Conservation (phyloP, 371 early-diverging fungal genomes). For the Rhizopus sp. region DNA sequence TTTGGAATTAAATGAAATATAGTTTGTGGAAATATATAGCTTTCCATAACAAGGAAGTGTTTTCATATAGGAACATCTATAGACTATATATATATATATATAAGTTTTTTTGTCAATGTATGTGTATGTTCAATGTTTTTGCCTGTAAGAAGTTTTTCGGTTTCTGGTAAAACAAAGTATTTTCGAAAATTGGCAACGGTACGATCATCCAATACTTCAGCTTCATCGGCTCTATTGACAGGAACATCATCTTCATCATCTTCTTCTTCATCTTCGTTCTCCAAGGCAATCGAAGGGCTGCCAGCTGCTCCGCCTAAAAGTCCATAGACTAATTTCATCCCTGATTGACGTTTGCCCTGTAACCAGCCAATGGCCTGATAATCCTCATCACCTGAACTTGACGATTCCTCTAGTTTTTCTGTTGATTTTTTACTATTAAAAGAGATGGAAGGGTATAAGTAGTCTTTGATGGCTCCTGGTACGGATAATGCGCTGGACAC, state of each 20-base stretch:
- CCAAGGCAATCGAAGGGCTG: constrained; percentile 29
- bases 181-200: constrained; percentile 50
- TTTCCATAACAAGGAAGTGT: constrained; percentile 64
- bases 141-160: constrained; percentile 59
- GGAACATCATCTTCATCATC: neutral
- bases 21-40: constrained; percentile 66
- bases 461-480: constrained; percentile 34
- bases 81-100: constrained; percentile 21
- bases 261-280: constrained; percentile 31
- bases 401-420: constrained; percentile 20
- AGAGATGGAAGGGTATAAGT: constrained; percentile 27
- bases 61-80: constrained; percentile 49
- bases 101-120: neutral
- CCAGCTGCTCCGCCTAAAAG: constrained; percentile 29
- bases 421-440: constrained; percentile 11
- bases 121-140: neutral
- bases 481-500: constrained; percentile 39
- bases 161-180: constrained; percentile 63
- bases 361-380: constrained; percentile 39
- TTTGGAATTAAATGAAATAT: constrained; percentile 70
- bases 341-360: constrained; percentile 42
- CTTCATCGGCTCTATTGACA: constrained; percentile 17
- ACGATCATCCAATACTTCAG: constrained; percentile 39
- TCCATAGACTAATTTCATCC: constrained; percentile 48
- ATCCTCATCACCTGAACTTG: constrained; percentile 48